phyloP scores from a whole-genome alignment of 164 flowering plant species.

The Sedum album region DNA sequence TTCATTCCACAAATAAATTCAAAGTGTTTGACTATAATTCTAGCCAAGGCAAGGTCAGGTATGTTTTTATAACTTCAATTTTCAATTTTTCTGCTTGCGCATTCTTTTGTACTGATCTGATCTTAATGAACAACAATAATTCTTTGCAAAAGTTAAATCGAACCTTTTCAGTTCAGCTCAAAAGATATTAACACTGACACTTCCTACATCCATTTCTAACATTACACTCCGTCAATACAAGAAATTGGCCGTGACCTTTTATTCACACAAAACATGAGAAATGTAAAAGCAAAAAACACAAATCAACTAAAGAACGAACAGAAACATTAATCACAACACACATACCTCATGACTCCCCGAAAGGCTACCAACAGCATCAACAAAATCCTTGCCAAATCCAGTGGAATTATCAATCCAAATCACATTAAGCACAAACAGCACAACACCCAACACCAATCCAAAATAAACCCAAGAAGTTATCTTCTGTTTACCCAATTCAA shows the following conservation, averaged over 20 bases:
- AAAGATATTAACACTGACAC: neutral
- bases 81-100: neutral
- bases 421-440: constrained; percentile 52
- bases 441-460: constrained; percentile 54
- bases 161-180: neutral
- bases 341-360: constrained; percentile 78
- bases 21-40: neutral
- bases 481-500: constrained; percentile 2
- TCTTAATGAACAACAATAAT: no score
- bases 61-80: neutral
- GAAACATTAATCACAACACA: neutral
- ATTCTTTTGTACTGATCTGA: no score
- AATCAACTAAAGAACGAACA: neutral
- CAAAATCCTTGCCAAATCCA: constrained; percentile 58
- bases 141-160: neutral
- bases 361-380: constrained; percentile 45
- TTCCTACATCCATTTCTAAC: no score
- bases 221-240: no score
- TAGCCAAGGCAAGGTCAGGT: neutral
- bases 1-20: no score
- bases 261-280: neutral
- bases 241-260: no score
- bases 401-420: constrained; percentile 73
- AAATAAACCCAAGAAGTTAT: constrained; percentile 81
- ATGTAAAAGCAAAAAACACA: no score